Conservation (phyloP, 2,329 filamentous ascomycete genomes). For the Neonectria punicea region DNA sequence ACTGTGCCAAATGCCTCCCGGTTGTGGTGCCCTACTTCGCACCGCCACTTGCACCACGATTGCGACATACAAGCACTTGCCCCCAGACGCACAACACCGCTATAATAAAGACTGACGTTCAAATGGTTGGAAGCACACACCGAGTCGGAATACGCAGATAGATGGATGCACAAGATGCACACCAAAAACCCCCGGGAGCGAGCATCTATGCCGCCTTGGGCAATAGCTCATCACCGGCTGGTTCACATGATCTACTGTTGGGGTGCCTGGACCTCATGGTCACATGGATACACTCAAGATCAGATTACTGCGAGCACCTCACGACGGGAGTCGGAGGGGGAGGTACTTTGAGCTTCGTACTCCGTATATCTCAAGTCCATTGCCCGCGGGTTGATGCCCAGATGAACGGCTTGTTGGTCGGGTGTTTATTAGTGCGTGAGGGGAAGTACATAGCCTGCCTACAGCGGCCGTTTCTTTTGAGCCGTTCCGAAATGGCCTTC, state of each 20-base stretch:
- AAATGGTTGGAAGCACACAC: slow-evolving; percentile 2
- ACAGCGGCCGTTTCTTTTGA: not conserved
- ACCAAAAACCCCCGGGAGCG: not conserved
- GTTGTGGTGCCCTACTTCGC: not conserved
- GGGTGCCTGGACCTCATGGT: slow-evolving; percentile 25
- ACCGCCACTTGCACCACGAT: not conserved
- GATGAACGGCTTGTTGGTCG: not conserved
- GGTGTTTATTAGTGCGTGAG: slow-evolving; percentile 5
- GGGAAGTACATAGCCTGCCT: not conserved
- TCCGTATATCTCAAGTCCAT: not conserved
- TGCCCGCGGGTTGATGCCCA: not conserved
- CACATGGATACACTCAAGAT: slow-evolving; percentile 27
- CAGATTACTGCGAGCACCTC: slow-evolving; percentile 11
- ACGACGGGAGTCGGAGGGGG: not conserved
- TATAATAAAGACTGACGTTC: not conserved
- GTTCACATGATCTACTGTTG: slow-evolving; percentile 35
- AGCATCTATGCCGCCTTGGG: slow-evolving; percentile 25
- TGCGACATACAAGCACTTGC: not conserved
- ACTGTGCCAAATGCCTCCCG: not conserved
- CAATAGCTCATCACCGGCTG: slow-evolving; percentile 32
- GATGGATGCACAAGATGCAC: not conserved
- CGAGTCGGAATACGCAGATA: not conserved
- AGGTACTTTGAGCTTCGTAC: not conserved
- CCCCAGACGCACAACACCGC: not conserved
- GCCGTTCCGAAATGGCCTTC: slow-evolving; percentile 5